Conservation (phyloP, 2,329 filamentous ascomycete species). For the Leptographium flavum region DNA sequence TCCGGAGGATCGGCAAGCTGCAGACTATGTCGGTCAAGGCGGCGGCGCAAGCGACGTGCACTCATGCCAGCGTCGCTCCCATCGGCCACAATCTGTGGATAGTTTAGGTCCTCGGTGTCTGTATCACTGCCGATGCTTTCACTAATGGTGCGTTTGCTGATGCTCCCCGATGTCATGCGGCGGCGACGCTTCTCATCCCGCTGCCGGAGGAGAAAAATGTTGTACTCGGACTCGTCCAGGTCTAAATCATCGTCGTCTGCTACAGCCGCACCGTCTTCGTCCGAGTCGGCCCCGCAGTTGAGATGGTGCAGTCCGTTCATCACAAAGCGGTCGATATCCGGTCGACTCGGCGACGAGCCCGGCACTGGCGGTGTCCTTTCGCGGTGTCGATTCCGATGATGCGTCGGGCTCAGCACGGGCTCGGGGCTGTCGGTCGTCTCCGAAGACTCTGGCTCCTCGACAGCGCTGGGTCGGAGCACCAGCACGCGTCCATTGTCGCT, state of each 20-base stretch:
- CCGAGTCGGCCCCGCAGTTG: constrained; percentile 21
- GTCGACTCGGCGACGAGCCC: constrained; percentile 1
- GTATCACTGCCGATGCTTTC: constrained; percentile 35
- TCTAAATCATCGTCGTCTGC: constrained; percentile 19
- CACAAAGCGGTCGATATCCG: constrained; percentile 27
- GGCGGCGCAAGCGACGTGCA: constrained; percentile 31
- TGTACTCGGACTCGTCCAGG: constrained; percentile 21
- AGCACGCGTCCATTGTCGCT: constrained; percentile 27
- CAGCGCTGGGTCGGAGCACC: constrained; percentile 28
- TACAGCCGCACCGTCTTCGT: constrained; percentile 12
- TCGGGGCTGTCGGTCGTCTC: background rate
- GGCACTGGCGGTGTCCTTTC: background rate
- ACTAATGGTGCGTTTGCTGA: constrained; percentile 39
- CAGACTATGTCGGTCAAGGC: constrained; percentile 30
- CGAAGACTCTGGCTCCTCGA: constrained; percentile 25
- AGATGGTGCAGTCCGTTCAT: constrained; percentile 30
- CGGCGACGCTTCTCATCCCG: constrained; percentile 28
- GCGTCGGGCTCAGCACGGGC: background rate
- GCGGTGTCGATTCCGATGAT: background rate
- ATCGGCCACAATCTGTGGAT: constrained; percentile 20
- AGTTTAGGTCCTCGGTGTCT: constrained; percentile 22
- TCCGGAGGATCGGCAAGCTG: constrained; percentile 34
- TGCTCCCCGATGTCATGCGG: constrained; percentile 36
- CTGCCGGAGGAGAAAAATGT: constrained; percentile 23
- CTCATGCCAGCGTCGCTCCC: constrained; percentile 30